Evolutionary conservation across 2,329 filamentous ascomycete species (phyloP).

Genomic region (Phyllosticta citriasiana): DNA sequence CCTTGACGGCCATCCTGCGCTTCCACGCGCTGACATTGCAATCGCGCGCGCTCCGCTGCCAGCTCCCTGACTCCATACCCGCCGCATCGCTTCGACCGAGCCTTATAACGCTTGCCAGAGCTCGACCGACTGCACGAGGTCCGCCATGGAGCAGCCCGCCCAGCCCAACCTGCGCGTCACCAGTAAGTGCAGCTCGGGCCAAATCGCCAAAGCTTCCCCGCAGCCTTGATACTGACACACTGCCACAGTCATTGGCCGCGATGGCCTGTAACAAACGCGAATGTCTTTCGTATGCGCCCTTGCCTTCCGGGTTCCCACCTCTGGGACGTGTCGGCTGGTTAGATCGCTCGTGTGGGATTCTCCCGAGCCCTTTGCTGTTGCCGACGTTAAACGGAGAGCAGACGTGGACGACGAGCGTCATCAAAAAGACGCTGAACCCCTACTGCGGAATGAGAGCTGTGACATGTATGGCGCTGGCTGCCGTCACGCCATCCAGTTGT

Average conservation of each 20-base stretch:
- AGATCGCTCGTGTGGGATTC: too few species aligned
- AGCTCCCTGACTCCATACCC: slow-evolving; percentile 4
- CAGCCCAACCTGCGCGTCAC: slow-evolving; percentile 82
- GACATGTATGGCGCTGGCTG: slow-evolving; percentile 66
- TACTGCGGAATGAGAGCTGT: slow-evolving; percentile 99
- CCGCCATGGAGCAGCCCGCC: slow-evolving; percentile 38
- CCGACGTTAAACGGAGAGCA: slow-evolving; percentile 96
- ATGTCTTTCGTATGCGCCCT: slow-evolving; percentile 79
- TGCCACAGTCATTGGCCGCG: slow-evolving; percentile 86
- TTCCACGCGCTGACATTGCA: slow-evolving; percentile 10
- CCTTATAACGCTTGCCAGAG: not conserved
- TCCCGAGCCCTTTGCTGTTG: slow-evolving; percentile 96
- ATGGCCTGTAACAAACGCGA: slow-evolving; percentile 98
- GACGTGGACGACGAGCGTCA: slow-evolving; percentile 94
- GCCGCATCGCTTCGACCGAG: not conserved
- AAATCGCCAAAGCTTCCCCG: slow-evolving; percentile 5
- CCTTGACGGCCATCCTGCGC: slow-evolving; percentile 10
- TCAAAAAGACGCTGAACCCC: slow-evolving; percentile 96
- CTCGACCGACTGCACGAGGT: not conserved
- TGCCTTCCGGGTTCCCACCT: too few species aligned
- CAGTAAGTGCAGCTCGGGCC: slow-evolving; percentile 49
- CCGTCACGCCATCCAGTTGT: slow-evolving; percentile 11
- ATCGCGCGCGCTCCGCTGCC: slow-evolving; percentile 3
- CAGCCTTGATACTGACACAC: slow-evolving; percentile 18
- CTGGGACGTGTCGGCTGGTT: too few species aligned